These are phyloP conservation scores for Carex myosuroides DNA, from an alignment of 176 grass and related monocot genomes.

Conservation along the genomic window DNA sequence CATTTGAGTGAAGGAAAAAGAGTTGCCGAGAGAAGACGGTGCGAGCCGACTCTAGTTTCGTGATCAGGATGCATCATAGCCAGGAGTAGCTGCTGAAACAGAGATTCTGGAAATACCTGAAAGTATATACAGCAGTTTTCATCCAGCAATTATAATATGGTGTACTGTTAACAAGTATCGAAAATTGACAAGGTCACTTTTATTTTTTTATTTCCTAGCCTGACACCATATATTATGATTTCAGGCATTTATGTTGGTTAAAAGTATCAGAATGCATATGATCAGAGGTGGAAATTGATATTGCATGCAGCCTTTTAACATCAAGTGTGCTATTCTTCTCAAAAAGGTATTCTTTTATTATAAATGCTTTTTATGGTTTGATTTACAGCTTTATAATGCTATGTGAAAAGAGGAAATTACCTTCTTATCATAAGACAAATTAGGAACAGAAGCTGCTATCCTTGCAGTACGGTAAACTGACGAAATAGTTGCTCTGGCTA, in stretches of 20 bases:
- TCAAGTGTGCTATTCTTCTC: neutral
- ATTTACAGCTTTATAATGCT: neutral
- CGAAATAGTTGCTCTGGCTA: conserved; percentile 66
- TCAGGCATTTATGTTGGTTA: neutral
- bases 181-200: neutral
- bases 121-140: conserved; percentile 27
- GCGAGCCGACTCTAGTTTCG: conserved; percentile 81
- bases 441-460: conserved; percentile 70
- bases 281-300: neutral
- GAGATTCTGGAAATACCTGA: conserved; percentile 90
- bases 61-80: conserved; percentile 83
- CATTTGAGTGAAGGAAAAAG: conserved; percentile 43
- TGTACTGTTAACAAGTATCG: conserved; percentile 2
- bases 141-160: conserved; percentile 12
- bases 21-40: conserved; percentile 71
- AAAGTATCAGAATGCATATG: neutral
- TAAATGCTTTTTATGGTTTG: neutral
- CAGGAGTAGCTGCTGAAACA: conserved; percentile 89
- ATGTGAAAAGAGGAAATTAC: conserved; percentile 31
- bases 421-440: conserved; percentile 76
- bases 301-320: neutral
- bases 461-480: conserved; percentile 72
- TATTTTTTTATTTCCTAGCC: neutral
- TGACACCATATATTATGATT: neutral
- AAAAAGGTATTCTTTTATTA: neutral